A percentile compares a stretch with the other conserved stretches of the same genome.
These are phyloP conservation scores for Telfairia occidentalis DNA, from an alignment of 331 rosid genomes.

Conservation along the genomic window DNA sequence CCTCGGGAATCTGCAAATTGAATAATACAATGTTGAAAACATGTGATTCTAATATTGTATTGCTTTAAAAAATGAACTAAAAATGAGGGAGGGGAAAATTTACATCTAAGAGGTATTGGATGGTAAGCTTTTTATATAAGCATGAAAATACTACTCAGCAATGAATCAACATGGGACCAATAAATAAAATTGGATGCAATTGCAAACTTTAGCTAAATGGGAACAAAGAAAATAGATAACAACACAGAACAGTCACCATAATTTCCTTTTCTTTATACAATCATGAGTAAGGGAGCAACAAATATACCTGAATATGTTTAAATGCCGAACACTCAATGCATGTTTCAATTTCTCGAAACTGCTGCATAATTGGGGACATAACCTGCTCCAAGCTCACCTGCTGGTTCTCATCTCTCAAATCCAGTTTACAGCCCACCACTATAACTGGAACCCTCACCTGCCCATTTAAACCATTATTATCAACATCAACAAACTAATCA, in stretches of 20 bases:
- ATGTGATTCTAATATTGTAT: background rate
- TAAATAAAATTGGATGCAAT: background rate
- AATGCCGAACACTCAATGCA: constrained; percentile 85
- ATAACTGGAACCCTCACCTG: constrained; percentile 96
- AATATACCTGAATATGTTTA: constrained; percentile 78
- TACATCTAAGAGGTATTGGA: background rate
- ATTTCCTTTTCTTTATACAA: background rate
- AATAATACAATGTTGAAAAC: background rate
- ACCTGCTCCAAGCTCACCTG: constrained; percentile 85
- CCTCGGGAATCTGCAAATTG: constrained; percentile 71
- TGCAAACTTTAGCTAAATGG: background rate
- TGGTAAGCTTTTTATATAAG: background rate
- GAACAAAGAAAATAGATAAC: background rate
- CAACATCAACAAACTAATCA: constrained; percentile 15
- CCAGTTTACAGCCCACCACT: constrained; percentile 91
- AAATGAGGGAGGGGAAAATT: background rate
- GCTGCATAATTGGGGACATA: constrained; percentile 99
- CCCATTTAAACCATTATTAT: constrained; percentile 19
- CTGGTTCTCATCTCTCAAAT: constrained; percentile 83
- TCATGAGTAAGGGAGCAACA: background rate
- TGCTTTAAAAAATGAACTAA: background rate
- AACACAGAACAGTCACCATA: background rate
- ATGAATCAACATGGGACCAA: background rate
- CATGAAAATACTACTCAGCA: background rate
- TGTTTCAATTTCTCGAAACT: constrained; percentile 95